Evolutionary conservation across 306 rosid genomes (phyloP).

Genomic region (Sophora flavescens): DNA sequence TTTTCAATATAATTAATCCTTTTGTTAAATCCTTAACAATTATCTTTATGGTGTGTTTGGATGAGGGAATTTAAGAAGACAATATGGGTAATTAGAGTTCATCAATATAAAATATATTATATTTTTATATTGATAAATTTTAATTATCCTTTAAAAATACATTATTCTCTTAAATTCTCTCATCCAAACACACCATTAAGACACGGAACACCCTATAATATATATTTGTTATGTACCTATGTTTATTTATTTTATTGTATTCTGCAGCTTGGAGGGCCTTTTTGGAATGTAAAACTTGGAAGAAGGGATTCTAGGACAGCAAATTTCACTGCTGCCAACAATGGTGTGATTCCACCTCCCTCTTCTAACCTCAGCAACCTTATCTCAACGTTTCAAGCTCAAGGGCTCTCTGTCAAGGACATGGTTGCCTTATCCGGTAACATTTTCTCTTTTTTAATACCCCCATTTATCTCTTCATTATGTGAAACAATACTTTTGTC

Average conservation of each 20-base stretch:
- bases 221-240: not conserved
- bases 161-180: too few relatives aligned
- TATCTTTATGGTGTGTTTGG: too few relatives aligned
- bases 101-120: too few relatives aligned
- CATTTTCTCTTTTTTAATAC: not conserved
- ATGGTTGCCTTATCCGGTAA: constrained; percentile 92
- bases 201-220: too few relatives aligned
- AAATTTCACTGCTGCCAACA: constrained; percentile 61
- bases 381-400: constrained; percentile 49
- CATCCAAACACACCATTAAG: too few relatives aligned
- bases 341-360: constrained; percentile 74
- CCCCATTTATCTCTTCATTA: constrained; percentile 4
- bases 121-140: too few relatives aligned
- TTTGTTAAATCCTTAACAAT: too few relatives aligned
- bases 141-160: too few relatives aligned
- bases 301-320: constrained; percentile 89
- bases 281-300: constrained; percentile 79
- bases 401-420: constrained; percentile 71
- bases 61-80: too few relatives aligned
- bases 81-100: too few relatives aligned
- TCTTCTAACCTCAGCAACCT: constrained; percentile 54
- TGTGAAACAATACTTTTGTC: constrained; percentile 25
- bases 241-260: not conserved
- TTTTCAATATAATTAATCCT: too few relatives aligned
- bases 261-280: constrained; percentile 87